A percentile compares a stretch with the other conserved stretches of the same genome.
Conservation (phyloP, 192 early-diverging fungal species). For the Entophlyctis helioformis region DNA sequence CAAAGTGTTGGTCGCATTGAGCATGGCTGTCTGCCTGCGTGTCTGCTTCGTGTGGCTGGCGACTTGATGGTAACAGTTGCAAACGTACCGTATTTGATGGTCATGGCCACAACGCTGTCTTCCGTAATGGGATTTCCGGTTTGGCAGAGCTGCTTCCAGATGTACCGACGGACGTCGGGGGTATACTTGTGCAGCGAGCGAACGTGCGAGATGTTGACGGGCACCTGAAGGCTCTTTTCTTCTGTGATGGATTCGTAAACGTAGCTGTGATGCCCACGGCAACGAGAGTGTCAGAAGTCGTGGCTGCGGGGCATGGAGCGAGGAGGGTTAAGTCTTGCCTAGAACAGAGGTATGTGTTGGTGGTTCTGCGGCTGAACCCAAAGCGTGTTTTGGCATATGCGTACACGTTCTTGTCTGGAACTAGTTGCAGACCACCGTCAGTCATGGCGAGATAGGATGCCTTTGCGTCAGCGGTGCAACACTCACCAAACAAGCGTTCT, state of each 20-base stretch:
- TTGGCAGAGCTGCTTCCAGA: conserved; percentile 24
- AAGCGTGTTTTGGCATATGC: conserved; percentile 24
- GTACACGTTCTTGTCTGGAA: conserved; percentile 23
- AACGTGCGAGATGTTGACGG: conserved; percentile 33
- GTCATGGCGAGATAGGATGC: too few relatives aligned
- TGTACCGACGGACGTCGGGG: conserved; percentile 18
- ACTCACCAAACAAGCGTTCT: too few relatives aligned
- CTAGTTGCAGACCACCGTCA: not conserved
- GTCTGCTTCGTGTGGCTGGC: too few relatives aligned
- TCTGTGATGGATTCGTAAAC: conserved; percentile 31
- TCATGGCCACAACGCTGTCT: conserved; percentile 26
- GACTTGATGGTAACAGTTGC: not conserved
- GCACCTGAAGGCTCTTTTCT: conserved; percentile 22
- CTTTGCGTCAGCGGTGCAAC: too few relatives aligned
- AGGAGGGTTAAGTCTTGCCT: conserved; percentile 13
- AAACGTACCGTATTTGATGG: conserved; percentile 21
- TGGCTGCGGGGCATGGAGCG: too few relatives aligned
- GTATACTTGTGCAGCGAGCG: conserved; percentile 30
- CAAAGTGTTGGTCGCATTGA: too few relatives aligned
- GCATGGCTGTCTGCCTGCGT: too few relatives aligned
- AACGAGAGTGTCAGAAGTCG: not conserved
- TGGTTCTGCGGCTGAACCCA: conserved; percentile 25
- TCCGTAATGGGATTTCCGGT: conserved; percentile 24
- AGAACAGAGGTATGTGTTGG: conserved; percentile 34
- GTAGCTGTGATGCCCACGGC: conserved; percentile 3